phyloP scores from a whole-genome alignment of 1,284 basidiomycete genomes.

The Fomitopsis schrenkii region DNA sequence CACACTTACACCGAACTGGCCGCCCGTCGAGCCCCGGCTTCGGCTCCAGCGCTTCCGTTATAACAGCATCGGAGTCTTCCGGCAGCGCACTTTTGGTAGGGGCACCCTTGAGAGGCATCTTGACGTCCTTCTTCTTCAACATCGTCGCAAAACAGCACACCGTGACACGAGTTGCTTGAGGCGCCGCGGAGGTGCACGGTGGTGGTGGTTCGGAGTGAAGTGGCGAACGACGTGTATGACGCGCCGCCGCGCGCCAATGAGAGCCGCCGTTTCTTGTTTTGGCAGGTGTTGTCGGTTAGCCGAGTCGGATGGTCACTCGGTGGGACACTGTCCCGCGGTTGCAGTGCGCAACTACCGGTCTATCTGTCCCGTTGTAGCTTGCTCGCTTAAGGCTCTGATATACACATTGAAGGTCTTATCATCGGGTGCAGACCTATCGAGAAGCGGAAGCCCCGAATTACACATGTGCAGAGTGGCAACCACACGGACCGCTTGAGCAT shows the following conservation, averaged over 20 bases:
- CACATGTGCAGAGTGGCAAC: too few species aligned
- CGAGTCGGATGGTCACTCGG: neutral
- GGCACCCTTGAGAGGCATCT: slow-evolving; percentile 3
- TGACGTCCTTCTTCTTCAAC: slow-evolving; percentile 12
- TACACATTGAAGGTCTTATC: neutral
- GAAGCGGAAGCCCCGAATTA: neutral
- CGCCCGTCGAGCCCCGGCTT: slow-evolving; percentile 24
- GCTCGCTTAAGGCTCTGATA: neutral
- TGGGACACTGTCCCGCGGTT: neutral
- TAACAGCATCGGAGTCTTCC: slow-evolving; percentile 23
- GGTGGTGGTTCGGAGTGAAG: neutral
- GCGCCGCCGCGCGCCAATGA: neutral
- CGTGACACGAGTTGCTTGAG: neutral
- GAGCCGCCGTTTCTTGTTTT: neutral
- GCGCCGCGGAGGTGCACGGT: neutral
- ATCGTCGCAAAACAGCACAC: slow-evolving; percentile 1
- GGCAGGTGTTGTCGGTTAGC: neutral
- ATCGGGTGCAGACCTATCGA: too few species aligned
- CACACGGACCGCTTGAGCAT: too few species aligned
- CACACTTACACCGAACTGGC: slow-evolving; percentile 28
- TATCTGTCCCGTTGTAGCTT: neutral
- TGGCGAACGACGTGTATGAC: neutral
- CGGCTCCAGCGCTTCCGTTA: slow-evolving; percentile 18
- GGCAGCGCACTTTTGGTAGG: slow-evolving; percentile 12
- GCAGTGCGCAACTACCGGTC: neutral